Conservation (phyloP, 257 asterid genomes). For the Fraxinus excelsior region DNA sequence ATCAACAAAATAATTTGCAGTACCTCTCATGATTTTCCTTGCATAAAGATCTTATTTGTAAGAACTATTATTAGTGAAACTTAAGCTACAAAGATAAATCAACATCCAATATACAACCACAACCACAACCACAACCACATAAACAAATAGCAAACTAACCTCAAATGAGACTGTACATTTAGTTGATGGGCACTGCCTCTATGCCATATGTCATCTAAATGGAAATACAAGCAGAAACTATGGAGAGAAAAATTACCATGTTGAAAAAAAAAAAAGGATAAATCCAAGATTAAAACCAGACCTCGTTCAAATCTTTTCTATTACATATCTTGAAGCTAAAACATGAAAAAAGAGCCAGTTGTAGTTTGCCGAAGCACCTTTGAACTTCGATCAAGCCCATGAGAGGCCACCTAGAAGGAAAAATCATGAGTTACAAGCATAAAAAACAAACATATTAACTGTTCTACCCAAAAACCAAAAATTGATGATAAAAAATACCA, state of each 20-base stretch:
- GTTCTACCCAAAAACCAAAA: background rate
- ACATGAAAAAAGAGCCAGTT: slow-evolving; percentile 71
- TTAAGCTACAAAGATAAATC: background rate
- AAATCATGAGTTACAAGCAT: slow-evolving; percentile 27
- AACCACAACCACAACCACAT: background rate
- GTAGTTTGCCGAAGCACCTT: slow-evolving; percentile 93
- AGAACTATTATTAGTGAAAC: background rate
- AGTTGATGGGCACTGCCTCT: slow-evolving; percentile 18
- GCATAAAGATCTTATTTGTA: background rate
- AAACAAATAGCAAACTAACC: slow-evolving; percentile 29
- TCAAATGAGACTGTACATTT: slow-evolving; percentile 34
- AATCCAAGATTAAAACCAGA: slow-evolving; percentile 31
- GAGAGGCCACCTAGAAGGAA: slow-evolving; percentile 84
- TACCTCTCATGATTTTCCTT: background rate
- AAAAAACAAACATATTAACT: background rate
- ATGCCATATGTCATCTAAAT: slow-evolving; percentile 3
- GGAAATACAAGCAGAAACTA: background rate
- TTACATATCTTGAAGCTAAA: slow-evolving; percentile 49
- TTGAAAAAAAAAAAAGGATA: background rate
- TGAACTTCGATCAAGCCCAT: slow-evolving; percentile 93
- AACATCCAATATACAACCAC: background rate
- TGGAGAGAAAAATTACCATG: background rate
- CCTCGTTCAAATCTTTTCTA: slow-evolving; percentile 33
- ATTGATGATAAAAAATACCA: background rate
- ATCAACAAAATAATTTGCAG: background rate